Evolutionary conservation across 1,139 yeast species (phyloP).

Genomic region (Yamadazyma jaroonii): DNA sequence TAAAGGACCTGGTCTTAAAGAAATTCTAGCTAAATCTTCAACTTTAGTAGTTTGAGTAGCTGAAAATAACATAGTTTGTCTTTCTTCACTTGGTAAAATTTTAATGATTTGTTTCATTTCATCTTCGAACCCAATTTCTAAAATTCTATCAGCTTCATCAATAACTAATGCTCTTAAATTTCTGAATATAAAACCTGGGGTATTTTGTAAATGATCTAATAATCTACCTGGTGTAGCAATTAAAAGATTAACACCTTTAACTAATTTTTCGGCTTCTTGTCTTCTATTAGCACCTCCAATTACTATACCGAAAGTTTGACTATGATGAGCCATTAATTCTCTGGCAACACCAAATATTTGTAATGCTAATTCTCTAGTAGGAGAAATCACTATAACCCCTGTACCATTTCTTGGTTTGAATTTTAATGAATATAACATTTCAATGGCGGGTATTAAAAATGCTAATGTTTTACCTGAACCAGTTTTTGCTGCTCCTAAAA

Average conservation of each 20-base stretch:
- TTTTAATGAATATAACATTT: conserved; percentile 78
- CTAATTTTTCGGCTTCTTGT: conserved; percentile 92
- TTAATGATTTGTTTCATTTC: conserved; percentile 97
- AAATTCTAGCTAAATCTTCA: conserved; percentile 95
- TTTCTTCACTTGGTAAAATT: conserved; percentile 87
- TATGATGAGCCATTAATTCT: conserved; percentile 85
- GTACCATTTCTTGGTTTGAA: conserved; percentile 66
- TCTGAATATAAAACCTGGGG: conserved; percentile 90
- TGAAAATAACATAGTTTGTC: conserved; percentile 96
- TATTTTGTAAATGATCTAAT: conserved; percentile 93
- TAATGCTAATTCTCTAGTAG: conserved; percentile 84
- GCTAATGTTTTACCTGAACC: conserved; percentile 99
- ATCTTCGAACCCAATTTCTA: conserved; percentile 97
- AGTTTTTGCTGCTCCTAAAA: conserved; percentile 97
- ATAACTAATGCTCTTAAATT: conserved; percentile 90
- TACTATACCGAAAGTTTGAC: conserved; percentile 93
- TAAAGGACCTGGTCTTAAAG: conserved; percentile 91
- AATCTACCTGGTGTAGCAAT: conserved; percentile 98
- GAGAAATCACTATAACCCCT: conserved; percentile 84
- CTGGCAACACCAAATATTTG: conserved; percentile 97
- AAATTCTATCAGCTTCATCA: conserved; percentile 96
- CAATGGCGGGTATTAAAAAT: conserved; percentile 89
- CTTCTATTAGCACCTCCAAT: conserved; percentile 98
- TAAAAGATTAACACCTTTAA: conserved; percentile 88
- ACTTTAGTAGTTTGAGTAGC: conserved; percentile 99